Evolutionary conservation across 441 rosid genomes (phyloP).

Genomic region (Aquilaria agallochum): DNA sequence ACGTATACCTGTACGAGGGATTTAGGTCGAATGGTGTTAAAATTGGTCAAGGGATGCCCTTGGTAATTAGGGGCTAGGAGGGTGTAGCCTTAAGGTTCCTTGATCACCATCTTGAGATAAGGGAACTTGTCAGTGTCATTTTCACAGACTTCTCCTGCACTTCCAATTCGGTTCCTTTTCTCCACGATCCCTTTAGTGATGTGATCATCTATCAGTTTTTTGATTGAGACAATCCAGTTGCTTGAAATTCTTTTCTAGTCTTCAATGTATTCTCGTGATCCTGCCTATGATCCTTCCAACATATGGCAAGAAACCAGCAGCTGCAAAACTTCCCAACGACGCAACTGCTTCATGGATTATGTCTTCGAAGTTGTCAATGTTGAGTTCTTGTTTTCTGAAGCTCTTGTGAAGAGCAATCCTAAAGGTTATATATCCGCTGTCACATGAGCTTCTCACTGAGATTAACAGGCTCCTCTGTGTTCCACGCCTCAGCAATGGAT

Average conservation of each 20-base stretch:
- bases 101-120: slow-evolving; percentile 2
- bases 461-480: slow-evolving; percentile 16
- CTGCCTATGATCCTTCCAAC: slow-evolving; percentile 13
- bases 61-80: not conserved
- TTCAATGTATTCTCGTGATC: slow-evolving; percentile 12
- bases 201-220: slow-evolving; percentile 13
- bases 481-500: not conserved
- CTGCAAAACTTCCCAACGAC: slow-evolving; percentile 19
- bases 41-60: too few relatives aligned
- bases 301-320: slow-evolving; percentile 14
- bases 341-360: slow-evolving; percentile 2
- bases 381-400: too few relatives aligned
- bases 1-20: too few relatives aligned
- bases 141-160: not conserved
- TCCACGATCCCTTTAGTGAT: slow-evolving; percentile 1
- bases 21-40: not conserved
- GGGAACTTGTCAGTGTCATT: not conserved
- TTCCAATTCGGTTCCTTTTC: not conserved
- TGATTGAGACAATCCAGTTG: slow-evolving; percentile 14
- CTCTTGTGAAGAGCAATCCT: too few relatives aligned
- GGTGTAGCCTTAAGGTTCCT: slow-evolving; percentile 3
- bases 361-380: too few relatives aligned
- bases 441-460: slow-evolving; percentile 7
- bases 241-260: slow-evolving; percentile 14
- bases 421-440: too few relatives aligned